These are phyloP conservation scores for Candida easanensis DNA, from an alignment of 805 yeast genomes.

Conservation along the genomic window DNA sequence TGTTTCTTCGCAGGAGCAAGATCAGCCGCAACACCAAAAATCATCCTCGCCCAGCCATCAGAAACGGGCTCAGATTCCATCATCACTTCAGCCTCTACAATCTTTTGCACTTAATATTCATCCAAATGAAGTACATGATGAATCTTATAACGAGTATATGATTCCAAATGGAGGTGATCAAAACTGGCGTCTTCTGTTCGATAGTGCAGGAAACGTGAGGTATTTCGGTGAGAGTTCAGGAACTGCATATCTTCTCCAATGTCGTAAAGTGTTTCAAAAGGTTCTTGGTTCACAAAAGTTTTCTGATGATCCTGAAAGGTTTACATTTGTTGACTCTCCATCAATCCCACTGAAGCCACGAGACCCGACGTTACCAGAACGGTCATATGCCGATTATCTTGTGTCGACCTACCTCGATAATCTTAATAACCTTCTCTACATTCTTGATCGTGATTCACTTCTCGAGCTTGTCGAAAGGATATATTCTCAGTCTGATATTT, in stretches of 20 bases:
- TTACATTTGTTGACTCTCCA: slow-evolving; percentile 33
- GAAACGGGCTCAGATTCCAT: slow-evolving; percentile 10
- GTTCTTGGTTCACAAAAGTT: slow-evolving; percentile 34
- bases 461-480: slow-evolving; percentile 29
- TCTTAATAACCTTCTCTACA: slow-evolving; percentile 38
- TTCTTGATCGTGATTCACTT: slow-evolving; percentile 36
- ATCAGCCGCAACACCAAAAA: background rate
- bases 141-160: slow-evolving; percentile 14
- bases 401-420: slow-evolving; percentile 35
- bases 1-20: too few relatives aligned
- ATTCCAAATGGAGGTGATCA: slow-evolving; percentile 14
- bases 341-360: slow-evolving; percentile 15
- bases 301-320: slow-evolving; percentile 37
- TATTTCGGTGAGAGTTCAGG: slow-evolving; percentile 44
- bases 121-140: slow-evolving; percentile 15
- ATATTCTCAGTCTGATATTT: slow-evolving; percentile 29
- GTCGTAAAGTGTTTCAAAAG: slow-evolving; percentile 35
- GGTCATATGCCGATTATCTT: slow-evolving; percentile 30
- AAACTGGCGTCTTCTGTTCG: slow-evolving; percentile 31
- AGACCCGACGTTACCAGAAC: slow-evolving; percentile 30
- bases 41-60: background rate
- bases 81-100: slow-evolving; percentile 21
- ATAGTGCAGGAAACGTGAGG: slow-evolving; percentile 34
- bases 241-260: slow-evolving; percentile 38
- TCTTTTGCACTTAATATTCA: slow-evolving; percentile 19